Percentiles rank a stretch among this genome's conserved stretches.
phyloP scores from a whole-genome alignment of 1,284 basidiomycete species.

The Ustilago trichophora region DNA sequence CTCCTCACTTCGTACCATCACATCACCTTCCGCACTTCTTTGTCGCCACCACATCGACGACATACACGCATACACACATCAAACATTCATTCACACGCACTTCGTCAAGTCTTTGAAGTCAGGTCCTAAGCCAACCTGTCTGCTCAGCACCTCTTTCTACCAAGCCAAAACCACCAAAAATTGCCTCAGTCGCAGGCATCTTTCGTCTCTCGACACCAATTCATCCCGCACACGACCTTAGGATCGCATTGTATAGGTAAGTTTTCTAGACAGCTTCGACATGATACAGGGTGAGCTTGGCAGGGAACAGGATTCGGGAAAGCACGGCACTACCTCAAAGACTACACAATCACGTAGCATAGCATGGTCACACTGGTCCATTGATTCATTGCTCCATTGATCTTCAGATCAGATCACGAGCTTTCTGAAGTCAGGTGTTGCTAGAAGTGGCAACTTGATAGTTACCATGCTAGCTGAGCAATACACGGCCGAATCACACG shows the following conservation, averaged over 20 bases:
- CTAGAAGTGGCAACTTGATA: no score
- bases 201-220: constrained; percentile 10
- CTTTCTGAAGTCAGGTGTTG: no score
- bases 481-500: no score
- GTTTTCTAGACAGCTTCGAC: no score
- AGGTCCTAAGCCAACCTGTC: constrained; percentile 44
- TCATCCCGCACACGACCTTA: neutral
- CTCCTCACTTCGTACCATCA: constrained; percentile 10
- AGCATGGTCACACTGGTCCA: no score
- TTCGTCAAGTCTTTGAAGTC: constrained; percentile 13
- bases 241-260: constrained; percentile 16
- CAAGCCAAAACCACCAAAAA: constrained; percentile 22
- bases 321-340: no score
- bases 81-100: neutral
- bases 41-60: constrained; percentile 8
- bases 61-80: constrained; percentile 2
- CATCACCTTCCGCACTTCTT: constrained; percentile 7
- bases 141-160: constrained; percentile 9
- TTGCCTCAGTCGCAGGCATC: constrained; percentile 17
- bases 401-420: no score
- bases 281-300: no score
- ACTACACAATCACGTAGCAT: no score
- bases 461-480: no score
- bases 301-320: no score
- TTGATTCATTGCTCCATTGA: no score